Conservation (phyloP, 2,329 filamentous ascomycete genomes). For the Colletotrichum acutatum region DNA sequence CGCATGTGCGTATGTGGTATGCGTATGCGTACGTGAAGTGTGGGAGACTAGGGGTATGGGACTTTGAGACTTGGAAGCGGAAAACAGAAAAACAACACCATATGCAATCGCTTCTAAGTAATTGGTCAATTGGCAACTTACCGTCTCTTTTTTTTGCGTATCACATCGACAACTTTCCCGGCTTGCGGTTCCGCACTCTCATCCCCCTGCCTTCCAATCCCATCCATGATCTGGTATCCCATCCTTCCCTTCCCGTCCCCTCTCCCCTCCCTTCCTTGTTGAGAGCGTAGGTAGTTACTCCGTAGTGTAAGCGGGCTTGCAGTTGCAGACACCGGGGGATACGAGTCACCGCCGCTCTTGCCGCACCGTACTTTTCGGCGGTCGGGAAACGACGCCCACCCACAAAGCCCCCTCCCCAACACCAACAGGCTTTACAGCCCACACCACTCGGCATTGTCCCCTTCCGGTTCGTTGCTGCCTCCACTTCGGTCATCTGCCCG, state of each 20-base stretch:
- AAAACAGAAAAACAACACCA: background rate
- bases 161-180: too few species aligned
- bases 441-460: conserved; percentile 22
- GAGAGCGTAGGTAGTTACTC: background rate
- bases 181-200: too few species aligned
- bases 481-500: conserved; percentile 16
- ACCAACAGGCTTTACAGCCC: background rate
- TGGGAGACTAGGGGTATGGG: background rate
- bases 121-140: background rate
- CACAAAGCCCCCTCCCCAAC: too few species aligned
- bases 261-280: background rate
- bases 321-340: background rate
- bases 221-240: too few species aligned
- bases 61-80: background rate
- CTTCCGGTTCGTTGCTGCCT: background rate
- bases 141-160: too few species aligned
- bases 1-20: background rate
- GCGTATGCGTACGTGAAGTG: background rate
- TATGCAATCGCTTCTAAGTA: background rate
- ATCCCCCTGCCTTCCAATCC: too few species aligned
- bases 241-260: background rate
- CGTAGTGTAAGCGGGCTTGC: too few species aligned
- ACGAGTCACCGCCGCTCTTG: conserved; percentile 9
- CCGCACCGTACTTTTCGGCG: conserved; percentile 1
- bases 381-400: background rate